Evolutionary conservation across 1,284 basidiomycete species (phyloP).

Genomic region (Cystobasidiaceae sp.): DNA sequence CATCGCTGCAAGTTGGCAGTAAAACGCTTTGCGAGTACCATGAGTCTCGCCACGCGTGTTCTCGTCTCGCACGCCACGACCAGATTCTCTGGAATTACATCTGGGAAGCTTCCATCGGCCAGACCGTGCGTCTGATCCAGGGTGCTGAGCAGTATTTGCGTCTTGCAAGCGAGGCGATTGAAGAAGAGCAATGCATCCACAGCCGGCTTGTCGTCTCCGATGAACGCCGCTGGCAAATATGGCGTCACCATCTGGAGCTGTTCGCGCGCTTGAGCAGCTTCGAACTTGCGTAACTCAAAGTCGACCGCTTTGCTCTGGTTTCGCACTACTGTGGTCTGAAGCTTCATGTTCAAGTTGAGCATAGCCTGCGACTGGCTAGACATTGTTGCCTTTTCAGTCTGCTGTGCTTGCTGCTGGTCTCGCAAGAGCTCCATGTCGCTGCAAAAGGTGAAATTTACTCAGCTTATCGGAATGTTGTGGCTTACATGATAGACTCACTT

Average conservation of each 20-base stretch:
- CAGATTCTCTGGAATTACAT: constrained; percentile 67
- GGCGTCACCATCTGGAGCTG: constrained; percentile 62
- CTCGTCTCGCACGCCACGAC: constrained; percentile 88
- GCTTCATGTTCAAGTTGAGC: constrained; percentile 84
- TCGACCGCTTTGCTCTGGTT: constrained; percentile 83
- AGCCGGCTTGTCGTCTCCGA: constrained; percentile 74
- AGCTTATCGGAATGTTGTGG: neutral
- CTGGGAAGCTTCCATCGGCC: constrained; percentile 68
- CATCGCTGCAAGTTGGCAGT: constrained; percentile 70
- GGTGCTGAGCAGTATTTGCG: constrained; percentile 73
- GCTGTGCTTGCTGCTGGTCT: constrained; percentile 73
- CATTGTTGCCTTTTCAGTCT: constrained; percentile 67
- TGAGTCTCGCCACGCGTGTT: constrained; percentile 69
- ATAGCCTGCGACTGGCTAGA: constrained; percentile 70
- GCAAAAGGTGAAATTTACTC: neutral
- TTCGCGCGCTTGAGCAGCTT: constrained; percentile 72
- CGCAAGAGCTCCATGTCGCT: constrained; percentile 80
- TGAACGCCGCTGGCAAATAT: constrained; percentile 76
- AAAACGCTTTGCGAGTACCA: constrained; percentile 79
- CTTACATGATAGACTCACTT: constrained; percentile 51
- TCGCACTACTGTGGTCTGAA: constrained; percentile 81
- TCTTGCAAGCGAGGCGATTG: constrained; percentile 74
- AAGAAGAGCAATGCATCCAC: constrained; percentile 85
- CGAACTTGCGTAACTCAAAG: constrained; percentile 73
- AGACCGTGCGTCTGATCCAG: constrained; percentile 74